These are phyloP conservation scores for Pichia sp. DNA, from an alignment of 1,139 yeast genomes.

Conservation along the genomic window DNA sequence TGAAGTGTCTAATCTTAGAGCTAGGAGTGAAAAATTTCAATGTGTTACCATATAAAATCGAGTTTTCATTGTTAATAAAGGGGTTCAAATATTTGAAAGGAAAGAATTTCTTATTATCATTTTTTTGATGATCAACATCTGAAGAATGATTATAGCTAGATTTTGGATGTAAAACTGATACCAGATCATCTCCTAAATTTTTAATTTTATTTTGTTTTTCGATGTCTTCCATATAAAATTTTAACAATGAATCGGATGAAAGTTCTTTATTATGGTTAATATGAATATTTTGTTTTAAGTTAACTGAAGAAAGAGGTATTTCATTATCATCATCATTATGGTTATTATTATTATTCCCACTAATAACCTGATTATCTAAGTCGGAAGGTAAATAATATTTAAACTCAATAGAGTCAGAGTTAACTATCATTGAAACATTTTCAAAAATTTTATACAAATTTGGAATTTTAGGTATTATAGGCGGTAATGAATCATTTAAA, in stretches of 20 bases:
- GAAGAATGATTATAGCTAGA: too few species aligned
- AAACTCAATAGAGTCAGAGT: conserved; percentile 7
- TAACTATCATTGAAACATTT: conserved; percentile 11
- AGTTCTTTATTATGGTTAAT: too few species aligned
- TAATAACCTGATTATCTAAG: not conserved
- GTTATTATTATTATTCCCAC: not conserved
- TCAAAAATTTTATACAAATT: conserved; percentile 3
- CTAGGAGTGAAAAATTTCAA: conserved; percentile 32
- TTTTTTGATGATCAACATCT: too few species aligned
- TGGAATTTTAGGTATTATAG: not conserved
- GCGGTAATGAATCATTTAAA: too few species aligned
- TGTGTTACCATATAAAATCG: conserved; percentile 36
- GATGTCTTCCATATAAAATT: not conserved
- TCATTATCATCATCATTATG: not conserved
- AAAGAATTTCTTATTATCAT: too few species aligned
- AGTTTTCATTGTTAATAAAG: not conserved
- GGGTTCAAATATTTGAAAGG: not conserved
- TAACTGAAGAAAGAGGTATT: too few species aligned
- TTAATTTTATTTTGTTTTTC: too few species aligned
- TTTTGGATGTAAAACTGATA: too few species aligned
- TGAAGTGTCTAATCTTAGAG: conserved; percentile 29
- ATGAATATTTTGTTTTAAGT: too few species aligned
- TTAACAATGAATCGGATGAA: not conserved
- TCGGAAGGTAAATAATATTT: not conserved
- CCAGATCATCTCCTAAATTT: too few species aligned